Evolutionary conservation across 2,329 filamentous ascomycete genomes (phyloP), one percentile per base, ranked within the genome.

Genomic region (Botrytis pseudocinerea): DNA sequence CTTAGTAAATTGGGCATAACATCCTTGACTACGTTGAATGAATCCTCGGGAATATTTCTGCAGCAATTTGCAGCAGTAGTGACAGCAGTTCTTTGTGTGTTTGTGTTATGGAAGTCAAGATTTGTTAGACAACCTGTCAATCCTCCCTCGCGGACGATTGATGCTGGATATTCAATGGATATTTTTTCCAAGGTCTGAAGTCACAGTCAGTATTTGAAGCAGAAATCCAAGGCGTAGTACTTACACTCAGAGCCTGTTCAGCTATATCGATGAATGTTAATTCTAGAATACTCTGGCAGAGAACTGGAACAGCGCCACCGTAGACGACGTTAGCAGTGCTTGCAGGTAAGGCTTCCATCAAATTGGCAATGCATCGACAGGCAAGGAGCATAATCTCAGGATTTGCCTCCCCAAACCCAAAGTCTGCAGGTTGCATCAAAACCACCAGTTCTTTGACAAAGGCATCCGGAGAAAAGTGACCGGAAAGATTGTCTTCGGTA

Each of bases 51-150:
- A 28, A 99, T 96, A 80, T 98, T 98, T 76, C 96, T 93, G 82
- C 97, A 99, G 84, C 96, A 99, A 80, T 99, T 99, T 72, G 96
- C 97, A 16, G 97, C 96, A 20, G 95, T 99, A 4, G 95, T 98
- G 12, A 99, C 96, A 10, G 96, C 96, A 22, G 95, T 98, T 76
- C 96, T 90, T 83, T 99, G 96, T 2, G 96, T 98, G 82, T 95
- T 96, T 0, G 96, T 99, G 25, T 95, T 92, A 80, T 99, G 99
- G 83, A 99, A 99, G 81, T 99, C 96, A 73, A 99, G 88, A 81
- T 96, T 98, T 0, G 93, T 97, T 76, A 99, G 85, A 80, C 96
- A 99, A n/a, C 96, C 96, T 1, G 93, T 97, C 75, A 99, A 85
- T 18, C 96, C 96, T 66, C 96, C 97, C 83, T 98, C 96, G 69